Evolutionary conservation across 495 filamentous ascomycete species (phyloP).

Genomic region (Acidomyces sp.): DNA sequence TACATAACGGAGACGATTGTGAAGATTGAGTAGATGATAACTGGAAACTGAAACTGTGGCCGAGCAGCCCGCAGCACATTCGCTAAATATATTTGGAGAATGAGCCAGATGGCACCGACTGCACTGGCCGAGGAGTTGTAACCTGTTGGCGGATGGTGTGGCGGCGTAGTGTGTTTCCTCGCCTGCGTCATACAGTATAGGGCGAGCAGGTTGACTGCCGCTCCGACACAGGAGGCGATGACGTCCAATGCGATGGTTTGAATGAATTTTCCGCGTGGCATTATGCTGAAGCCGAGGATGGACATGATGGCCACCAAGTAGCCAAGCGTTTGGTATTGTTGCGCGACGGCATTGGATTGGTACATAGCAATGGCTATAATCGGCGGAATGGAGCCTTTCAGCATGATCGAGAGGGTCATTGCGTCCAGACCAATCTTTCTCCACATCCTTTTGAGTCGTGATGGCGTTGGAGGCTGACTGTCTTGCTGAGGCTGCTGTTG

Average conservation of each 20-base stretch:
- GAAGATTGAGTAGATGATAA: slow-evolving; percentile 63
- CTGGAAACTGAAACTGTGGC: slow-evolving; percentile 59
- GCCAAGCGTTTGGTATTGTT: slow-evolving; percentile 51
- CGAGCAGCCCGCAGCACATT: slow-evolving; percentile 55
- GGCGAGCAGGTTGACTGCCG: slow-evolving; percentile 49
- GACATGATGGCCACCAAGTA: slow-evolving; percentile 61
- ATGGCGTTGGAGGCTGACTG: no score
- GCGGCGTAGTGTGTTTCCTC: slow-evolving; percentile 43
- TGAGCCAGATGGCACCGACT: slow-evolving; percentile 65
- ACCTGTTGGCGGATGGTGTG: slow-evolving; percentile 20
- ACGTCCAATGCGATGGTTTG: slow-evolving; percentile 59
- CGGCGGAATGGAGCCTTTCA: slow-evolving; percentile 47
- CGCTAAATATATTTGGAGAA: slow-evolving; percentile 59
- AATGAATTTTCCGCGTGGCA: slow-evolving; percentile 68
- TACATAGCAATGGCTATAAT: slow-evolving; percentile 41
- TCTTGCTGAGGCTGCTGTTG: no score
- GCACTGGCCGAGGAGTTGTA: slow-evolving; percentile 70
- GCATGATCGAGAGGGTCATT: slow-evolving; percentile 13
- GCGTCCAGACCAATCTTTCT: slow-evolving; percentile 13
- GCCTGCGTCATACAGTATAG: slow-evolving; percentile 58
- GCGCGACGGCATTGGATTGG: slow-evolving; percentile 9
- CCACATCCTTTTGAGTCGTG: slow-evolving; percentile 13
- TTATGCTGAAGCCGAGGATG: slow-evolving; percentile 45
- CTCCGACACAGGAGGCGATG: slow-evolving; percentile 43
- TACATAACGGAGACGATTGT: slow-evolving; percentile 32